Percentiles rank a stretch among this genome's conserved stretches.
Conservation (phyloP, 2,329 filamentous ascomycete genomes). For the Hymenoscyphus fructigenus region DNA sequence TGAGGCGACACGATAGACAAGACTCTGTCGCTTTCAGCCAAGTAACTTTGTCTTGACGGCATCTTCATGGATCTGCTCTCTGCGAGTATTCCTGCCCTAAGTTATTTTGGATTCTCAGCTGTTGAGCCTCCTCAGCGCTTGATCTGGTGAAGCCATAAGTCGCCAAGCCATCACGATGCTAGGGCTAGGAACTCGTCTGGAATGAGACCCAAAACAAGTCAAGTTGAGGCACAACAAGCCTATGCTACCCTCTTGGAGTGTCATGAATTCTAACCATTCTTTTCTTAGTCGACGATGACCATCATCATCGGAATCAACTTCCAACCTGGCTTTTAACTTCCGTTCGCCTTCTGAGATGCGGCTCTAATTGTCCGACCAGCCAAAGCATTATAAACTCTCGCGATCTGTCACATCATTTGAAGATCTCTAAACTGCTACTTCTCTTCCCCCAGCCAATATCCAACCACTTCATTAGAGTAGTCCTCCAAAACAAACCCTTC, state of each 20-base stretch:
- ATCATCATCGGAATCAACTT: no score
- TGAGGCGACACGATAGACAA: background rate
- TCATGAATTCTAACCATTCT: no score
- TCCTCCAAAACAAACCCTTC: conserved; percentile 2
- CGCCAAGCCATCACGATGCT: background rate
- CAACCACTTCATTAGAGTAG: background rate
- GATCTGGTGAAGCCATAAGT: background rate
- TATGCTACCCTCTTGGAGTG: no score
- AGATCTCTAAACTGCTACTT: background rate
- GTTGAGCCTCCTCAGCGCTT: no score
- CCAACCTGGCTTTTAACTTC: no score
- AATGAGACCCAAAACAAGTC: background rate
- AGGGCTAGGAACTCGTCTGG: no score
- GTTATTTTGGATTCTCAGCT: no score
- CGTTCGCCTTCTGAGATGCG: no score
- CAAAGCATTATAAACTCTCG: no score
- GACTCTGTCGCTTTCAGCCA: background rate
- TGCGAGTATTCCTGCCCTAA: background rate
- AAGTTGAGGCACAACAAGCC: background rate
- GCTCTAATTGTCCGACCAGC: no score
- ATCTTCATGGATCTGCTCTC: background rate
- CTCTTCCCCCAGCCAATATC: background rate
- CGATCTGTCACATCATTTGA: background rate
- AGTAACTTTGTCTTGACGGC: background rate
- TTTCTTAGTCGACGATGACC: no score